A percentile compares a stretch with the other conserved stretches of the same genome.
Conservation (phyloP, 2,329 filamentous ascomycete species). For the Colletotrichum brevisporum region DNA sequence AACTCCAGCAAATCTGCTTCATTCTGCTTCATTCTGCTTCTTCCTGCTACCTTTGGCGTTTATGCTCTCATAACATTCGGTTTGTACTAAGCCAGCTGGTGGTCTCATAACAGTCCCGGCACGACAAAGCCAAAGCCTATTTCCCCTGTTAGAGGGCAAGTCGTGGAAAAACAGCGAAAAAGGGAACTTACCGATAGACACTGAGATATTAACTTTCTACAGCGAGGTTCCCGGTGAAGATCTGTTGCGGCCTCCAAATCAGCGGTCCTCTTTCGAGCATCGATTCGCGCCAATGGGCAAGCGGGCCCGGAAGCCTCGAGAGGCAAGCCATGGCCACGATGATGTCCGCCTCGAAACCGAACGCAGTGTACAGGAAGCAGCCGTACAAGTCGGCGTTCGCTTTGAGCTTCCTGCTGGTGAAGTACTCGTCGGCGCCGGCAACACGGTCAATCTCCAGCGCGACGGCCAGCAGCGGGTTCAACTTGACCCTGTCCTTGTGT, state of each 20-base stretch:
- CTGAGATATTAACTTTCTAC: neutral
- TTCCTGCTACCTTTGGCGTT: too few species aligned
- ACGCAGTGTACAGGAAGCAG: constrained; percentile 57
- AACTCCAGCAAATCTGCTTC: too few species aligned
- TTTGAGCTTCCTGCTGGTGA: constrained; percentile 52
- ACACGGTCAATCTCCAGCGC: constrained; percentile 55
- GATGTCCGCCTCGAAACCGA: constrained; percentile 46
- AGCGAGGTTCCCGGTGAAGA: constrained; percentile 25
- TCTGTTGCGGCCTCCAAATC: constrained; percentile 49
- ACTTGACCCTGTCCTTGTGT: constrained; percentile 36
- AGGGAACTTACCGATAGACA: too few species aligned
- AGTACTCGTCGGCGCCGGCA: constrained; percentile 54
- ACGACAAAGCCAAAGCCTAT: too few species aligned
- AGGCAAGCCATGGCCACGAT: constrained; percentile 47
- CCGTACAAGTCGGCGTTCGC: constrained; percentile 62
- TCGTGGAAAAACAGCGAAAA: too few species aligned
- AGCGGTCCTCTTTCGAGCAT: constrained; percentile 46
- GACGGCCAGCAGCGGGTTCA: constrained; percentile 52
- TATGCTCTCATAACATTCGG: too few species aligned
- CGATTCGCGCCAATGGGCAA: constrained; percentile 50
- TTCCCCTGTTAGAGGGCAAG: too few species aligned
- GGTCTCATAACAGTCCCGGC: too few species aligned
- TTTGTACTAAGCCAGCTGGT: too few species aligned
- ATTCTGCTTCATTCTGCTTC: too few species aligned
- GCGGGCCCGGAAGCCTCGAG: constrained; percentile 45